Evolutionary conservation across 306 rosid genomes (phyloP).

Genomic region (Crotalaria pallida): DNA sequence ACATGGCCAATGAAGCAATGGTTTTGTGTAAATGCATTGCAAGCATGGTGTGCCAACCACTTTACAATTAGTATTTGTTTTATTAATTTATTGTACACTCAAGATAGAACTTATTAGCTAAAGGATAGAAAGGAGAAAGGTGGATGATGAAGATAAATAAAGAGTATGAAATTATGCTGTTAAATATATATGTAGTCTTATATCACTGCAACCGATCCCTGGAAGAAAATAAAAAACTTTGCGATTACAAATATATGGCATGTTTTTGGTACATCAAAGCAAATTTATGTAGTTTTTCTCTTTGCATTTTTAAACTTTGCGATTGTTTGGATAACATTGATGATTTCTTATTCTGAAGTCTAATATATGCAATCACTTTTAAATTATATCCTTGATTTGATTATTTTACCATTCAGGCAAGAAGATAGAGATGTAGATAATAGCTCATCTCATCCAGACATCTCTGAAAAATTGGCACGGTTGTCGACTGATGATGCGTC

Average conservation of each 20-base stretch:
- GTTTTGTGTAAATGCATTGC: not conserved
- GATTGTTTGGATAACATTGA: conserved; percentile 8
- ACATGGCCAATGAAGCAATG: not conserved
- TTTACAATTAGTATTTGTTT: not conserved
- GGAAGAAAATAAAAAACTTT: not conserved
- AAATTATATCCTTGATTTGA: conserved; percentile 10
- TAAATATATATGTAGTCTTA: not conserved
- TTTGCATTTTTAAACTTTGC: not conserved
- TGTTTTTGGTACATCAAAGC: not conserved
- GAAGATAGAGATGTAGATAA: conserved; percentile 67
- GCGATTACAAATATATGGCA: not conserved
- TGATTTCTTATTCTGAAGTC: conserved; percentile 18
- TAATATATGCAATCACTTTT: conserved; percentile 10
- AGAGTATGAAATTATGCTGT: not conserved
- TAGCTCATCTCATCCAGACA: conserved; percentile 51
- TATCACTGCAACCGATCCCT: not conserved
- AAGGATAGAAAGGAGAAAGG: not conserved
- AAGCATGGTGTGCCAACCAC: not conserved
- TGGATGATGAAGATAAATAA: not conserved
- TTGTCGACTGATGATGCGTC: conserved; percentile 70
- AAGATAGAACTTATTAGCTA: not conserved
- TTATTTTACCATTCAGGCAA: conserved; percentile 59
- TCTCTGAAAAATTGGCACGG: conserved; percentile 64
- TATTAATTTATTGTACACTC: not conserved
- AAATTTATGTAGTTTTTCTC: conserved; percentile 3